Percentiles rank a stretch among this genome's conserved stretches.
Conservation (phyloP, 225 moss, liverwort and hornwort species). For the Neckera pumila region DNA sequence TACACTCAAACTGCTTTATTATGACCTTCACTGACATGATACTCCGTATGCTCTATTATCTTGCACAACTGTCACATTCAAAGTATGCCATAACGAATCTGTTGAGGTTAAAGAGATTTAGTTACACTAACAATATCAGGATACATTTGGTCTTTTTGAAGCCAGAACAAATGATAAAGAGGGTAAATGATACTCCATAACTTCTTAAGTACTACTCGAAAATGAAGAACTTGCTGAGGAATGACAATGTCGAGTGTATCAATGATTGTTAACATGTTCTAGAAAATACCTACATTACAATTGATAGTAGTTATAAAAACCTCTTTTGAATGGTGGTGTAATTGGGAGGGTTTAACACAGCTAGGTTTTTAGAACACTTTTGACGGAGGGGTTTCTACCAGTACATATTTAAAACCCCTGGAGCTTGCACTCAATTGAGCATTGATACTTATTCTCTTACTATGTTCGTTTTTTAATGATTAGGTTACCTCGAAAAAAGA, state of each 20-base stretch:
- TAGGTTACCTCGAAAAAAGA: conserved; percentile 50
- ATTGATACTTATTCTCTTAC: background rate
- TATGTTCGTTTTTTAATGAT: background rate
- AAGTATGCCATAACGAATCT: background rate
- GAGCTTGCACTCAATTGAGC: background rate
- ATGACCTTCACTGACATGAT: background rate
- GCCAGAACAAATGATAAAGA: background rate
- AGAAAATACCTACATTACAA: background rate
- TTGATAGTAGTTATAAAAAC: background rate
- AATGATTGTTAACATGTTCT: too few relatives aligned
- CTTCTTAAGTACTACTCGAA: background rate
- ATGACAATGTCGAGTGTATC: background rate
- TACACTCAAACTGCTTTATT: background rate
- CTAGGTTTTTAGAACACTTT: background rate
- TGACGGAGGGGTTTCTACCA: background rate
- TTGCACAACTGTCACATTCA: background rate
- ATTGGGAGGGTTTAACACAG: too few relatives aligned
- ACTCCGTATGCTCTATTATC: background rate
- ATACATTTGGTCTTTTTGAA: background rate
- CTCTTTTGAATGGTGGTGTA: background rate
- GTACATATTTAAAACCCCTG: background rate
- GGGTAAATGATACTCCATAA: background rate
- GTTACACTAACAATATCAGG: background rate
- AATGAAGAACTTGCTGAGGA: background rate
- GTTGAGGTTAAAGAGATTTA: background rate